Evolutionary conservation across 352 stramenopile species (phyloP).

Genomic region (Phytophthora megakarya): DNA sequence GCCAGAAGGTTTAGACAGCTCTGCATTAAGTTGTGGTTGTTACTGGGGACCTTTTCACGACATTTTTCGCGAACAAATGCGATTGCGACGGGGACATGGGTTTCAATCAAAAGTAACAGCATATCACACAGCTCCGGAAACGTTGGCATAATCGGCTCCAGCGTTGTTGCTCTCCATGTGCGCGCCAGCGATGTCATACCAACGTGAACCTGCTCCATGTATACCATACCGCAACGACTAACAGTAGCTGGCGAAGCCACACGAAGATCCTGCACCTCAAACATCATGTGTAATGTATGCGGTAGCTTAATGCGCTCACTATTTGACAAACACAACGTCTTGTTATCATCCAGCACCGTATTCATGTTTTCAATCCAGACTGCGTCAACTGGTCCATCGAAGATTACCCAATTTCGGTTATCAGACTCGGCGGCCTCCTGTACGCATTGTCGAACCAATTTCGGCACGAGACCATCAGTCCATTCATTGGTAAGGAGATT

Average conservation of each 20-base stretch:
- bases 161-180: constrained; percentile 78
- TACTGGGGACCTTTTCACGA: constrained; percentile 87
- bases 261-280: constrained; percentile 91
- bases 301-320: constrained; percentile 89
- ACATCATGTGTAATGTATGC: constrained; percentile 92
- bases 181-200: constrained; percentile 70
- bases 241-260: constrained; percentile 90
- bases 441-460: constrained; percentile 91
- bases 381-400: constrained; percentile 90
- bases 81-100: constrained; percentile 81
- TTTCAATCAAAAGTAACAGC: constrained; percentile 79
- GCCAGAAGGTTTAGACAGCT: constrained; percentile 89
- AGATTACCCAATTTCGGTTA: constrained; percentile 91
- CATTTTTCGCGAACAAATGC: constrained; percentile 91
- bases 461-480: constrained; percentile 93
- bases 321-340: constrained; percentile 86
- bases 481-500: constrained; percentile 95
- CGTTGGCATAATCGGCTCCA: constrained; percentile 67
- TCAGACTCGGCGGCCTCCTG: constrained; percentile 78
- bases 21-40: constrained; percentile 89
- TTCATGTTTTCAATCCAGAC: constrained; percentile 96
- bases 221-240: constrained; percentile 91
- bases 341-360: constrained; percentile 90
- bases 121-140: constrained; percentile 64
- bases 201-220: constrained; percentile 92